Evolutionary conservation across 768 basidiomycete species (phyloP).

Genomic region (Termitomyces sp.): DNA sequence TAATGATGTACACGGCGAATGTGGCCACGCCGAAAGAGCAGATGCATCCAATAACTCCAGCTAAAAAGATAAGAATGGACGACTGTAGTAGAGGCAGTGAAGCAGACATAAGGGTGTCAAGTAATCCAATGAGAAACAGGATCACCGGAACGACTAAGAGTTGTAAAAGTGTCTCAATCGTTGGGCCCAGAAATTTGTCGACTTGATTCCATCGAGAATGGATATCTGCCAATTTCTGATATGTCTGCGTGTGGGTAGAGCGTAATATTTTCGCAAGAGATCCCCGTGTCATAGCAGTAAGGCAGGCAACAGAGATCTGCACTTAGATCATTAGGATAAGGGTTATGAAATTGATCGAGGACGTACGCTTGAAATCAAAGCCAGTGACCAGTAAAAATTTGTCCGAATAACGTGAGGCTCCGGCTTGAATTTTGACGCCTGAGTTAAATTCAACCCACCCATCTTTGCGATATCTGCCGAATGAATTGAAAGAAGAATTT

Average conservation of each 20-base stretch:
- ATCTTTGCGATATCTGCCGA: neutral
- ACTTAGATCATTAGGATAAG: neutral
- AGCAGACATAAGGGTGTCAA: slow-evolving; percentile 15
- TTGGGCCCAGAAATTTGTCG: slow-evolving; percentile 11
- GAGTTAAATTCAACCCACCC: neutral
- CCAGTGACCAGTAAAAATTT: slow-evolving; percentile 19
- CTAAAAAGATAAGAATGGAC: neutral
- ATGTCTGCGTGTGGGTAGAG: neutral
- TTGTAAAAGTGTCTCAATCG: slow-evolving; percentile 13
- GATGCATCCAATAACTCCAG: neutral
- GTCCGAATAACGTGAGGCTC: slow-evolving; percentile 12
- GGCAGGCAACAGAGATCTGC: slow-evolving; percentile 18
- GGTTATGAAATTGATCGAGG: neutral
- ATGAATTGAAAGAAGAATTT: slow-evolving; percentile 9
- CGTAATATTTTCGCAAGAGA: slow-evolving; percentile 8
- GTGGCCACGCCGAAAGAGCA: neutral
- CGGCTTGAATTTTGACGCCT: slow-evolving; percentile 9
- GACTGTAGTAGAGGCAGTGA: neutral
- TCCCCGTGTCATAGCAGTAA: slow-evolving; percentile 15
- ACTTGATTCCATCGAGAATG: slow-evolving; percentile 11
- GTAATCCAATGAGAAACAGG: slow-evolving; percentile 14
- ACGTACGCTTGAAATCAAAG: slow-evolving; percentile 19
- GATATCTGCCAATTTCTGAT: slow-evolving; percentile 13
- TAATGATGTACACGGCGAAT: neutral
- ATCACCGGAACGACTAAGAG: slow-evolving; percentile 14